These are phyloP conservation scores for Pulveroboletus sp. DNA, from an alignment of 768 basidiomycete genomes.

Conservation along the genomic window DNA sequence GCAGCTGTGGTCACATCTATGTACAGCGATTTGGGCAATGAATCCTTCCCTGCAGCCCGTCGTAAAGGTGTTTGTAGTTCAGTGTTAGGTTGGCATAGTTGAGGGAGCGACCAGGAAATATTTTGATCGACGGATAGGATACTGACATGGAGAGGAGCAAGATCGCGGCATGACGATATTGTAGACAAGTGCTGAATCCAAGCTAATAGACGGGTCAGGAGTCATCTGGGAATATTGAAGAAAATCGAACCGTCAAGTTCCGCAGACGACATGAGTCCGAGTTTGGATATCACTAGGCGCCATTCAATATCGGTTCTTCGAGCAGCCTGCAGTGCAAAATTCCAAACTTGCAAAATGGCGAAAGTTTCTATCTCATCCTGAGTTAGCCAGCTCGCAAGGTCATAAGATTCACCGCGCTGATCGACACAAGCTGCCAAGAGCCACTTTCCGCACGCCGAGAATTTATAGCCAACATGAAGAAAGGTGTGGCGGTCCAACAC, in stretches of 20 bases:
- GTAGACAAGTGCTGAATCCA: constrained; percentile 58
- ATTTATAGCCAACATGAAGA: constrained; percentile 73
- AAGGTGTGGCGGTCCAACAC: constrained; percentile 58
- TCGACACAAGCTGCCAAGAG: constrained; percentile 72
- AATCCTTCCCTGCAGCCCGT: constrained; percentile 31
- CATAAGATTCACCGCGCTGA: constrained; percentile 73
- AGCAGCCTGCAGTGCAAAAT: constrained; percentile 60
- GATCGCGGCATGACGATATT: constrained; percentile 37
- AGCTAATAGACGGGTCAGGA: constrained; percentile 40
- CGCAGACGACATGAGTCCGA: constrained; percentile 53
- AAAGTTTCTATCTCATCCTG: constrained; percentile 46
- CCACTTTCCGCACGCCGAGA: constrained; percentile 73
- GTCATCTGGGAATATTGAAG: background rate
- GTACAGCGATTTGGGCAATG: constrained; percentile 28
- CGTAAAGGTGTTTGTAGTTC: constrained; percentile 26
- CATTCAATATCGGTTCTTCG: constrained; percentile 73
- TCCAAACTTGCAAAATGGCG: constrained; percentile 64
- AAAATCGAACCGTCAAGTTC: constrained; percentile 64
- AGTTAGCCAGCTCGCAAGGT: constrained; percentile 65
- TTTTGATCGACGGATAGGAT: constrained; percentile 59
- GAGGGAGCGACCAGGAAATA: constrained; percentile 58
- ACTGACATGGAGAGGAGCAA: constrained; percentile 58
- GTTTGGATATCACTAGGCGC: constrained; percentile 70
- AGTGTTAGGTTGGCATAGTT: constrained; percentile 21
- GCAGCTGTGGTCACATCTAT: constrained; percentile 37